phyloP scores from a whole-genome alignment of 768 basidiomycete genomes.

The Lepiota brunneoincarnata region DNA sequence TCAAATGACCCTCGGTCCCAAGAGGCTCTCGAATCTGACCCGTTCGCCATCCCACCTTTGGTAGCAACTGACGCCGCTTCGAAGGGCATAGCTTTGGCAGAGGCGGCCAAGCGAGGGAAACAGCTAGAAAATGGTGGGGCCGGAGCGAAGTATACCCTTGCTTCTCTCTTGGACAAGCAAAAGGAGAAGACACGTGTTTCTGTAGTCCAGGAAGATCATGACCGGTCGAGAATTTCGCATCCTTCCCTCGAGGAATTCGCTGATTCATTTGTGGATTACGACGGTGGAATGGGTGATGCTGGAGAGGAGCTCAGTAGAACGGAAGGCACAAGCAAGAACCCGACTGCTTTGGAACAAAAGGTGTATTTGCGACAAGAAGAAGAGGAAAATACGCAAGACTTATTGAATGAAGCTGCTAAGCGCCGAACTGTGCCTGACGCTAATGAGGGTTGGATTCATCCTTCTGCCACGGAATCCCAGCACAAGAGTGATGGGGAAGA shows the following conservation, averaged over 20 bases:
- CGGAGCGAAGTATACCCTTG: conserved; percentile 11
- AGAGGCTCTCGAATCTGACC: conserved; percentile 7
- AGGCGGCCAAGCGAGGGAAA: conserved; percentile 10
- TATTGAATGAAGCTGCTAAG: conserved; percentile 28
- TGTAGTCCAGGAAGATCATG: neutral
- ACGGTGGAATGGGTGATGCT: conserved; percentile 13
- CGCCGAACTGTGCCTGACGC: conserved; percentile 14
- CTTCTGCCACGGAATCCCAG: neutral
- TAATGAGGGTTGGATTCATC: conserved; percentile 18
- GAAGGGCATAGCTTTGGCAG: conserved; percentile 30
- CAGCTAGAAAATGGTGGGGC: conserved; percentile 12
- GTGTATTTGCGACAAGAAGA: conserved; percentile 42
- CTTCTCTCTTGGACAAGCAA: conserved; percentile 12
- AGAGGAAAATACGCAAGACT: conserved; percentile 58
- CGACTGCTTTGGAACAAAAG: neutral
- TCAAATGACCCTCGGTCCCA: conserved; percentile 1
- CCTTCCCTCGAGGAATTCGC: conserved; percentile 18
- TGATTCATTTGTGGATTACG: conserved; percentile 20
- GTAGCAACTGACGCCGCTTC: conserved; percentile 16
- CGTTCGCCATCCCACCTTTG: conserved; percentile 1
- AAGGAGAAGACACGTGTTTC: neutral
- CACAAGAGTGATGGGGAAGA: conserved; percentile 1
- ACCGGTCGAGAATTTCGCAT: neutral
- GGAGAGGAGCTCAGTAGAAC: neutral
- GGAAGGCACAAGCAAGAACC: conserved; percentile 11